Percentiles rank a stretch among this genome's conserved stretches.
phyloP scores from a whole-genome alignment of 768 basidiomycete species.

The Scleroderma citrinum region DNA sequence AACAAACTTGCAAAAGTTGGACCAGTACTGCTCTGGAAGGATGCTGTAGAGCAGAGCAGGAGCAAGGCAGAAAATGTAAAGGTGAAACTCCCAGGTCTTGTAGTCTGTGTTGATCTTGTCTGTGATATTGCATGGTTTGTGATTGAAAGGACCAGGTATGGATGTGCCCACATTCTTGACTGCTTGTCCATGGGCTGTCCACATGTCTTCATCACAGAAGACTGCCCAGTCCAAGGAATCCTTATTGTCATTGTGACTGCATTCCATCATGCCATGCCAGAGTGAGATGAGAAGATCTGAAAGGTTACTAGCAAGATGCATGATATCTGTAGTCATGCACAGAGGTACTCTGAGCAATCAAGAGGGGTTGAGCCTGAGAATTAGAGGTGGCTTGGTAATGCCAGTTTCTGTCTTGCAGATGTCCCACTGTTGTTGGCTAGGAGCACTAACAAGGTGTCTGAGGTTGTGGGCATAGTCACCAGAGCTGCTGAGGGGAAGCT shows the following conservation, averaged over 20 bases:
- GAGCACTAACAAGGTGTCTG: neutral
- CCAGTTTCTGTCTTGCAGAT: conserved; percentile 25
- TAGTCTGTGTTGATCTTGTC: neutral
- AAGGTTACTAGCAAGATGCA: conserved; percentile 35
- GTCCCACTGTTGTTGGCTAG: conserved; percentile 28
- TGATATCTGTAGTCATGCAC: conserved; percentile 33
- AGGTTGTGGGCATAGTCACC: conserved; percentile 1
- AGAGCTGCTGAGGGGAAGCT: too few relatives aligned
- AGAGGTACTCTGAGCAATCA: conserved; percentile 24
- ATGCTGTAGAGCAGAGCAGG: neutral
- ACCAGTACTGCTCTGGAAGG: neutral
- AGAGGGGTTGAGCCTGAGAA: conserved; percentile 24
- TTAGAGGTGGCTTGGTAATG: conserved; percentile 29
- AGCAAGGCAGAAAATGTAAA: neutral
- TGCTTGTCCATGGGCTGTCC: neutral
- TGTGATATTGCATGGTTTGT: conserved; percentile 13
- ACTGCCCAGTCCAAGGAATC: neutral
- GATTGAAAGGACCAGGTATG: conserved; percentile 15
- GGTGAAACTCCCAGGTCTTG: neutral
- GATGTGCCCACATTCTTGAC: conserved; percentile 11
- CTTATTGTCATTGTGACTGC: neutral
- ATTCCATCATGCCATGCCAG: conserved; percentile 7
- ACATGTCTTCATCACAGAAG: neutral
- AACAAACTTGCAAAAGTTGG: neutral
- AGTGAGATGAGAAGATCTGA: conserved; percentile 9